Conservation (phyloP, 2,329 filamentous ascomycete genomes). For the Zelopaecilomyces penicillatus region DNA sequence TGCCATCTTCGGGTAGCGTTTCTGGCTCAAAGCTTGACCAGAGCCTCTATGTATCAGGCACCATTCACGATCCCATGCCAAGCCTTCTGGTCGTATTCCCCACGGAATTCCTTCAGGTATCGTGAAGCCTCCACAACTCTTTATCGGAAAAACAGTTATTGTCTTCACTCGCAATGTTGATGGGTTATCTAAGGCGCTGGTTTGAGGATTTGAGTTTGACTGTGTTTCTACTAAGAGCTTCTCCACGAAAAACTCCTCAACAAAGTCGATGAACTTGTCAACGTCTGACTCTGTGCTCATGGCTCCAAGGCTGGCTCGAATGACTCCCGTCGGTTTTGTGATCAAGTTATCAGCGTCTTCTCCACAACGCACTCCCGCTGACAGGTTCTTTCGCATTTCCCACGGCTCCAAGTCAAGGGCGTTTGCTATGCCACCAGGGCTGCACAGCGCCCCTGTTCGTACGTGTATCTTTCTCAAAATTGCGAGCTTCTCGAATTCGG, state of each 20-base stretch:
- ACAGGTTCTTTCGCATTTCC: slow-evolving; percentile 81
- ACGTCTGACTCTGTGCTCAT: slow-evolving; percentile 80
- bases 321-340: slow-evolving; percentile 80
- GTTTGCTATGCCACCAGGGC: slow-evolving; percentile 75
- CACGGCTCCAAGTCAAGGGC: slow-evolving; percentile 65
- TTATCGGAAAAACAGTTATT: slow-evolving; percentile 80
- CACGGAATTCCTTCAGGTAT: slow-evolving; percentile 58
- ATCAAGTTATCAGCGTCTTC: slow-evolving; percentile 71
- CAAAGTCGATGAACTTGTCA: slow-evolving; percentile 59
- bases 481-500: slow-evolving; percentile 82
- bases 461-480: slow-evolving; percentile 72
- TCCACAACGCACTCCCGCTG: slow-evolving; percentile 76
- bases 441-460: slow-evolving; percentile 83
- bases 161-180: slow-evolving; percentile 41
- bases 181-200: too few relatives aligned
- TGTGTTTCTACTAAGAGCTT: not conserved
- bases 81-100: slow-evolving; percentile 72
- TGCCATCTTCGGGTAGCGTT: slow-evolving; percentile 80
- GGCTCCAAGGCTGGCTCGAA: slow-evolving; percentile 78
- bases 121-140: slow-evolving; percentile 77
- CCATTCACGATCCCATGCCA: slow-evolving; percentile 96
- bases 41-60: slow-evolving; percentile 84
- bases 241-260: slow-evolving; percentile 57
- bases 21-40: slow-evolving; percentile 78
- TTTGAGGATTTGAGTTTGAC: not conserved